These are phyloP conservation scores for Vinca minor DNA, from an alignment of 257 asterid genomes.

Conservation along the genomic window DNA sequence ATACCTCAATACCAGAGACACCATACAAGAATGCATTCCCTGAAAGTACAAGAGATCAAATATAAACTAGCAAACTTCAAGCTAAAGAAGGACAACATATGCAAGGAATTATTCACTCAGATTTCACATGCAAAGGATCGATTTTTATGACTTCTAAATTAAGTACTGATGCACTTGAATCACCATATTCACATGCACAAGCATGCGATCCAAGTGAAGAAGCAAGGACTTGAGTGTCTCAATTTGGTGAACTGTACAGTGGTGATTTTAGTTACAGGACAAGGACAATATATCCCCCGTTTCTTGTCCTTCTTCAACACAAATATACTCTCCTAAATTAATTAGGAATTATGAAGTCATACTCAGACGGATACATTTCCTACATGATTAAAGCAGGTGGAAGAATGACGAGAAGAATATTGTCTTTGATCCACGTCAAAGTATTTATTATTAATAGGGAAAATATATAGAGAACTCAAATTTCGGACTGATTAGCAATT, in stretches of 20 bases:
- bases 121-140: neutral
- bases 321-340: neutral
- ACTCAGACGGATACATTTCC: neutral
- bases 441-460: neutral
- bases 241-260: neutral
- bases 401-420: neutral
- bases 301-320: neutral
- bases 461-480: neutral
- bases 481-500: neutral
- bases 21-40: slow-evolving; percentile 94
- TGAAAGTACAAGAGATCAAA: slow-evolving; percentile 26
- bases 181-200: neutral
- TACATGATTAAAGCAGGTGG: neutral
- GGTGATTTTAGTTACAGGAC: neutral
- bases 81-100: neutral
- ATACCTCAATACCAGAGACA: slow-evolving; percentile 72
- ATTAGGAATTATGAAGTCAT: neutral
- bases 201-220: too few species aligned
- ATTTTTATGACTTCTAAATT: neutral
- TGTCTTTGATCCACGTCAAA: neutral
- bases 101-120: neutral
- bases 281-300: neutral
- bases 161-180: neutral
- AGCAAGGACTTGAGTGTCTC: too few species aligned
- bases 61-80: neutral